A percentile compares a stretch with the other conserved stretches of the same genome.
These are phyloP conservation scores for Leccinum aurantiacum DNA, from an alignment of 768 basidiomycete species.

Conservation along the genomic window DNA sequence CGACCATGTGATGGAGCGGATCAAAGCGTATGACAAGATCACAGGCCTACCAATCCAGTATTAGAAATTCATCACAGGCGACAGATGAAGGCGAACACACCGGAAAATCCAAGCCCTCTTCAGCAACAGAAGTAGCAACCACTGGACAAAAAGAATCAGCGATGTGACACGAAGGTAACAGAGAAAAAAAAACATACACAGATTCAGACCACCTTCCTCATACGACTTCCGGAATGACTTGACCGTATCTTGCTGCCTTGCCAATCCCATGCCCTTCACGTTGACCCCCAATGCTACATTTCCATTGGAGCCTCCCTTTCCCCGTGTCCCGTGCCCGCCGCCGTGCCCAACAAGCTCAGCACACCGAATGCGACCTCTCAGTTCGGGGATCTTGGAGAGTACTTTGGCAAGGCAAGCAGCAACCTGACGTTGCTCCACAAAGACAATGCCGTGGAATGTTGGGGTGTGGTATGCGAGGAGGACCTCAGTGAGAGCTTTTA, in stretches of 20 bases:
- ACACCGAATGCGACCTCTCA: conserved; percentile 57
- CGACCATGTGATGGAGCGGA: conserved; percentile 75
- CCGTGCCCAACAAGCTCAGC: conserved; percentile 75
- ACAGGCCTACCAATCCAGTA: conserved; percentile 59
- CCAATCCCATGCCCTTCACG: conserved; percentile 50
- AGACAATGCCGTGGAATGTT: conserved; percentile 79
- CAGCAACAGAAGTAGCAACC: conserved; percentile 83
- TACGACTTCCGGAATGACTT: conserved; percentile 66
- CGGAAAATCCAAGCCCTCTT: conserved; percentile 91
- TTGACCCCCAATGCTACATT: conserved; percentile 34
- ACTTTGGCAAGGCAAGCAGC: conserved; percentile 69
- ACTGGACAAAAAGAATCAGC: conserved; percentile 39
- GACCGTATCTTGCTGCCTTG: conserved; percentile 59
- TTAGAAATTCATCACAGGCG: not conserved
- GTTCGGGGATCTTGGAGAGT: conserved; percentile 56
- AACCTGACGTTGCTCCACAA: conserved; percentile 83
- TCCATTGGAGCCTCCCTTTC: conserved; percentile 16
- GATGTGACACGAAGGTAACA: not conserved
- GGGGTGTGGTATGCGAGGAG: conserved; percentile 52
- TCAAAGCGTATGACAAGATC: conserved; percentile 88
- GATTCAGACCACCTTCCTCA: conserved; percentile 60
- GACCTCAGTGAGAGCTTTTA: conserved; percentile 59
- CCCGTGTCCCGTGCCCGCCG: conserved; percentile 30
- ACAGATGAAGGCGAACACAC: conserved; percentile 37
- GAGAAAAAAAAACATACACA: conserved; percentile 46